Evolutionary conservation across 2,329 filamentous ascomycete species (phyloP).

Genomic region (Alternaria incomplexa): DNA sequence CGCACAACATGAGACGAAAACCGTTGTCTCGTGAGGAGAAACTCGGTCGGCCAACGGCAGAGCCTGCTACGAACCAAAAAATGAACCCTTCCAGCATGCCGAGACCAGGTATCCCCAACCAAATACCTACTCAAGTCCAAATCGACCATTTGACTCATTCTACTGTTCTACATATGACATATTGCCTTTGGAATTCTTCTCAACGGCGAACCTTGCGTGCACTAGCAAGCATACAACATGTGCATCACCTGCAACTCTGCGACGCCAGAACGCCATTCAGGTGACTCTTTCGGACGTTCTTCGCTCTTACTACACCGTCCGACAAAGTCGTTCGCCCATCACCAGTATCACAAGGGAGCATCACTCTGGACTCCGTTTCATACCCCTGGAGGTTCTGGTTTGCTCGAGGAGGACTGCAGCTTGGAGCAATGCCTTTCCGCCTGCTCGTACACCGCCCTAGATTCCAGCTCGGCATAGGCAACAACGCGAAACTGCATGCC

Average conservation of each 20-base stretch:
- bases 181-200: neutral
- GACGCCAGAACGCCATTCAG: slow-evolving; percentile 14
- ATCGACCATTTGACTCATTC: neutral
- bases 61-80: neutral
- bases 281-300: slow-evolving; percentile 6
- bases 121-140: neutral
- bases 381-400: neutral
- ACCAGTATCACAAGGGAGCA: slow-evolving; percentile 22
- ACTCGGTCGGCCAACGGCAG: neutral
- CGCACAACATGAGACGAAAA: neutral
- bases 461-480: neutral
- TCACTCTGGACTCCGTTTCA: slow-evolving; percentile 17
- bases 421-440: neutral
- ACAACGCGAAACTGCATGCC: neutral
- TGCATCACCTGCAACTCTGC: slow-evolving; percentile 9
- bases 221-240: neutral
- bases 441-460: neutral
- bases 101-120: neutral
- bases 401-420: neutral
- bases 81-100: neutral
- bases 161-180: neutral
- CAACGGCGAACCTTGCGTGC: neutral
- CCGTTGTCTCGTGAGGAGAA: neutral
- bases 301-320: slow-evolving; percentile 2
- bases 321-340: slow-evolving; percentile 6